Percentiles rank a stretch among this genome's conserved stretches.
Conservation (phyloP, 805 yeast species). For the Schwanniomyces yamadae region DNA sequence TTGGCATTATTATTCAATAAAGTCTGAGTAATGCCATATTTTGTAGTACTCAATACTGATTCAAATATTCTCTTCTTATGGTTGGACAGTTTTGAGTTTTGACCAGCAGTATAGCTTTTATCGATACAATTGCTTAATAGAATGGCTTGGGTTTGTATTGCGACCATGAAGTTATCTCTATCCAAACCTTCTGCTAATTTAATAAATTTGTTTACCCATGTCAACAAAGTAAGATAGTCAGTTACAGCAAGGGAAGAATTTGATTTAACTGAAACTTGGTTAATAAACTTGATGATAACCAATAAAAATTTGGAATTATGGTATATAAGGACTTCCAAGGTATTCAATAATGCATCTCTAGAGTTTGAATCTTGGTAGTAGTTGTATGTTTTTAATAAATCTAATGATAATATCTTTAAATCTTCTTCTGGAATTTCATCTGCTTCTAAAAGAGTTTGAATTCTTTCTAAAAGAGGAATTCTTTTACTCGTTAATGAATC, state of each 20-base stretch:
- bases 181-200: slow-evolving; percentile 12
- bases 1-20: slow-evolving; percentile 2
- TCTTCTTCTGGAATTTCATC: slow-evolving; percentile 17
- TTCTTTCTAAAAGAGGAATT: slow-evolving; percentile 30
- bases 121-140: slow-evolving; percentile 33
- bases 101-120: slow-evolving; percentile 5
- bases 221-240: slow-evolving; percentile 56
- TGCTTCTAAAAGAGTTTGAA: slow-evolving; percentile 26
- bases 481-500: slow-evolving; percentile 39
- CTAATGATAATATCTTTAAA: slow-evolving; percentile 19
- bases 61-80: slow-evolving; percentile 24
- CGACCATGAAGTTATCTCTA: slow-evolving; percentile 19
- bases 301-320: slow-evolving; percentile 30
- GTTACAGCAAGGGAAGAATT: slow-evolving; percentile 45
- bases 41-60: slow-evolving; percentile 31
- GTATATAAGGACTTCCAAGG: slow-evolving; percentile 37
- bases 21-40: slow-evolving; percentile 16
- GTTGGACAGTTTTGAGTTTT: slow-evolving; percentile 1
- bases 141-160: slow-evolving; percentile 31
- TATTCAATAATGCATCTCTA: slow-evolving; percentile 38
- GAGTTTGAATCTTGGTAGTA: slow-evolving; percentile 53
- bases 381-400: slow-evolving; percentile 47
- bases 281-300: slow-evolving; percentile 40
- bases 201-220: slow-evolving; percentile 51
- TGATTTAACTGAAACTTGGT: slow-evolving; percentile 25